These are phyloP conservation scores for Delphinella strobiligena DNA, from an alignment of 2,329 filamentous ascomycete species.

Conservation along the genomic window DNA sequence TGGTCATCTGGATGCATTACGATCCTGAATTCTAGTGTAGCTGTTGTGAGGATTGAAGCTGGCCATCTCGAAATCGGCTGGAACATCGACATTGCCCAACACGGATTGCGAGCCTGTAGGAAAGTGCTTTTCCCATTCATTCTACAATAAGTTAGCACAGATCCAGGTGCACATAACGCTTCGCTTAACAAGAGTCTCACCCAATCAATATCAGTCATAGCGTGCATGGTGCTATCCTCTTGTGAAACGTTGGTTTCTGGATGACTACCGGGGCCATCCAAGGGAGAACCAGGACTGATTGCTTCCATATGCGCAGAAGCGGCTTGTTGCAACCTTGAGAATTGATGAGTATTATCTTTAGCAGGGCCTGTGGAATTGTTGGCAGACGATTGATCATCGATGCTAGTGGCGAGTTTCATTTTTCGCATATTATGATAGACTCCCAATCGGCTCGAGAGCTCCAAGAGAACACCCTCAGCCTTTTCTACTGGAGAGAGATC, in stretches of 20 bases:
- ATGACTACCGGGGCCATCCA: conserved; percentile 13
- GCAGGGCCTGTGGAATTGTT: conserved; percentile 1
- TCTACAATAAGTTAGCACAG: conserved; percentile 19
- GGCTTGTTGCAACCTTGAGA: conserved; percentile 2
- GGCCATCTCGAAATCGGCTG: conserved; percentile 22
- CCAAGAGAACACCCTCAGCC: conserved; percentile 46
- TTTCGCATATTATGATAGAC: conserved; percentile 49
- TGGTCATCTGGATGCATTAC: no score
- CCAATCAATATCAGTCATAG: conserved; percentile 51
- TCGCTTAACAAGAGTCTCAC: no score
- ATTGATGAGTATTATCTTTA: background rate
- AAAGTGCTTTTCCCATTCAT: conserved; percentile 36
- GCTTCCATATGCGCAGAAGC: background rate
- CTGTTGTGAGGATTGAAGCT: conserved; percentile 14
- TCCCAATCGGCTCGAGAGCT: conserved; percentile 49
- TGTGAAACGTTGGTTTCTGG: conserved; percentile 7
- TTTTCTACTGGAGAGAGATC: conserved; percentile 44
- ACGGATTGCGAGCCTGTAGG: conserved; percentile 19
- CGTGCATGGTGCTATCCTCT: conserved; percentile 18
- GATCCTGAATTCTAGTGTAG: background rate
- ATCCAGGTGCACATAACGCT: no score
- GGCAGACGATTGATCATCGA: conserved; percentile 3
- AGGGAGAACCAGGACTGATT: conserved; percentile 9
- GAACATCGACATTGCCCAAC: conserved; percentile 19
- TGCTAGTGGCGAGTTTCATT: conserved; percentile 19